Evolutionary conservation across 129 eudicot species (phyloP).

Genomic region (Flaveria trinervia): DNA sequence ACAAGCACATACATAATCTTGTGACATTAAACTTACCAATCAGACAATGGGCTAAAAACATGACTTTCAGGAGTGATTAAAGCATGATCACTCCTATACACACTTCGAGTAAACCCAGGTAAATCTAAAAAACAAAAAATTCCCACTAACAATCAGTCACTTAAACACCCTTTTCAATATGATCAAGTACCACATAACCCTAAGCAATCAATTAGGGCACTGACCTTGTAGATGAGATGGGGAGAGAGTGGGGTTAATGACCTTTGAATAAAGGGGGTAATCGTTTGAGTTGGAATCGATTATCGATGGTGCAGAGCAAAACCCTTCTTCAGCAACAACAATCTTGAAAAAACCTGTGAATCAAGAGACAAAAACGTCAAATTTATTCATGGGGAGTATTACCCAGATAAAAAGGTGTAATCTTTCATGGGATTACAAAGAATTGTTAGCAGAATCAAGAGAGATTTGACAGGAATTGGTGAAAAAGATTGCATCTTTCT

Average conservation of each 20-base stretch:
- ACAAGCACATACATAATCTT: conserved; percentile 14
- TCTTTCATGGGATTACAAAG: conserved; percentile 36
- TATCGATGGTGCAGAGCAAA: conserved; percentile 74
- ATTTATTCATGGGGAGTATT: neutral
- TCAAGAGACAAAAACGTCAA: neutral
- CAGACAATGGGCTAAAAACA: conserved; percentile 89
- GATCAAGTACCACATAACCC: neutral
- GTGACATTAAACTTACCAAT: conserved; percentile 55
- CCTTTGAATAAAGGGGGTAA: conserved; percentile 72
- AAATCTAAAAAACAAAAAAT: conserved; percentile 56
- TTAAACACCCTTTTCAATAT: conserved; percentile 16
- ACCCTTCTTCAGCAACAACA: conserved; percentile 59
- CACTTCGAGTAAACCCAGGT: conserved; percentile 96
- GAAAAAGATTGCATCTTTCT: conserved; percentile 48
- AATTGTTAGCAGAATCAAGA: conserved; percentile 43
- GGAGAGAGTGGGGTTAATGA: conserved; percentile 81
- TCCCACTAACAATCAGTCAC: conserved; percentile 17
- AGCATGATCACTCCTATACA: conserved; percentile 89
- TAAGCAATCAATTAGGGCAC: conserved; percentile 30
- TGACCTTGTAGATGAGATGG: conserved; percentile 91
- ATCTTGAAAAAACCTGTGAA: conserved; percentile 51
- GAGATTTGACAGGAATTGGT: conserved; percentile 26
- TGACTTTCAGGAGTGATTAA: conserved; percentile 96
- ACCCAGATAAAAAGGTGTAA: conserved; percentile 8
- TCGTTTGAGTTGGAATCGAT: conserved; percentile 35